phyloP scores from a whole-genome alignment of 2,329 filamentous ascomycete species.

The Fusarium heterosporum region DNA sequence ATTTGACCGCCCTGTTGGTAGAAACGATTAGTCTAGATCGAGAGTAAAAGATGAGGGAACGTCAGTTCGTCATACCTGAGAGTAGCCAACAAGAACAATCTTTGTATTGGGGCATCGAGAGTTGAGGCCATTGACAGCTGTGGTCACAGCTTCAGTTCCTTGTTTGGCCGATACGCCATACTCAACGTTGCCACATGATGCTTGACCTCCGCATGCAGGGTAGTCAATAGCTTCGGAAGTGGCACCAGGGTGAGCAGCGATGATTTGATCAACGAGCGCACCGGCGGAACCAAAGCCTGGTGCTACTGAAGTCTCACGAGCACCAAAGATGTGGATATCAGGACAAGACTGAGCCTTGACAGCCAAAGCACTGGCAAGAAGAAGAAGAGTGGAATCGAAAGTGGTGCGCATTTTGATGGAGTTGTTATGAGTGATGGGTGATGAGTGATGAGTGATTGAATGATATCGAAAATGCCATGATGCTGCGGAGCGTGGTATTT shows the following conservation, averaged over 20 bases:
- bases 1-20: conserved; percentile 67
- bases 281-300: conserved; percentile 65
- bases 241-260: conserved; percentile 60
- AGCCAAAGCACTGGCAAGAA: conserved; percentile 16
- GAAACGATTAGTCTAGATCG: background rate
- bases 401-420: conserved; percentile 24
- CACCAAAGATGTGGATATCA: conserved; percentile 59
- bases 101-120: conserved; percentile 66
- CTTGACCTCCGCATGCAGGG: conserved; percentile 72
- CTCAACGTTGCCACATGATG: conserved; percentile 66
- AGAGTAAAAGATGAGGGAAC: rapidly evolving
- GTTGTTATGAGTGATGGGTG: background rate
- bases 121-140: conserved; percentile 69
- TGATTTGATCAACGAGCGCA: conserved; percentile 63
- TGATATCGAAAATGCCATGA: background rate
- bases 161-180: conserved; percentile 70
- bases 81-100: conserved; percentile 72
- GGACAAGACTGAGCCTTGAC: conserved; percentile 51
- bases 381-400: conserved; percentile 11
- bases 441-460: background rate
- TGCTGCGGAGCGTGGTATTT: background rate
- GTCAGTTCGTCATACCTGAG: conserved; percentile 59
- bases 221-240: conserved; percentile 68
- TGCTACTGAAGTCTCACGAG: conserved; percentile 61
- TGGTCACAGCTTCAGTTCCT: conserved; percentile 69